A percentile compares a stretch with the other conserved stretches of the same genome.
Conservation (phyloP, 2,329 filamentous ascomycete genomes). For the Helminthosporium solani region DNA sequence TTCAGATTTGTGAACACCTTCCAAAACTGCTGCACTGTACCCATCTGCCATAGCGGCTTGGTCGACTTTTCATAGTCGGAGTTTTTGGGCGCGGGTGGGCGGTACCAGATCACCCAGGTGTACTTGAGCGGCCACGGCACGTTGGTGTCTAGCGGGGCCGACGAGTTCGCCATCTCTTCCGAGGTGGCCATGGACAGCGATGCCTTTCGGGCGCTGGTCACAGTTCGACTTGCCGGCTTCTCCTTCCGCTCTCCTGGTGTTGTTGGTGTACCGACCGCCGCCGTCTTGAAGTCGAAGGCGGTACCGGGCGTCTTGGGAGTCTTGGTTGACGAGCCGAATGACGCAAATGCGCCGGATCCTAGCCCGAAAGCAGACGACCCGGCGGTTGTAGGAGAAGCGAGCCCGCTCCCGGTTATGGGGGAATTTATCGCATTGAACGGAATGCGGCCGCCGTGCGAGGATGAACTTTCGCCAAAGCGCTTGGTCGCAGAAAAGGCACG, state of each 20-base stretch:
- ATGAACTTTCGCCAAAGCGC: slow-evolving; percentile 71
- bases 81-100: slow-evolving; percentile 93
- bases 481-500: slow-evolving; percentile 68
- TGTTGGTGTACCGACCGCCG: slow-evolving; percentile 51
- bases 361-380: slow-evolving; percentile 90
- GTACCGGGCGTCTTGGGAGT: slow-evolving; percentile 83
- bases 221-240: slow-evolving; percentile 31
- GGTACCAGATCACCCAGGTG: slow-evolving; percentile 96
- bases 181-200: slow-evolving; percentile 27
- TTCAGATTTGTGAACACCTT: slow-evolving; percentile 85
- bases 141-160: slow-evolving; percentile 40
- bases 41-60: slow-evolving; percentile 78
- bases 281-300: slow-evolving; percentile 73
- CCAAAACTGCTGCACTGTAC: slow-evolving; percentile 88
- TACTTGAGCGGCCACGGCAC: slow-evolving; percentile 66
- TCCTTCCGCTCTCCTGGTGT: slow-evolving; percentile 63
- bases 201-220: slow-evolving; percentile 40
- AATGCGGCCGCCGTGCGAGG: slow-evolving; percentile 74
- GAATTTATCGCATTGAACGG: slow-evolving; percentile 72
- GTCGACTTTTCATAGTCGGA: slow-evolving; percentile 98
- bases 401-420: slow-evolving; percentile 62
- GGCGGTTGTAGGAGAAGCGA: slow-evolving; percentile 72
- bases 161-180: slow-evolving; percentile 43
- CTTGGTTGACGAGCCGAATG: slow-evolving; percentile 80
- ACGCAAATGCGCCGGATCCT: slow-evolving; percentile 92